A percentile compares a stretch with the other conserved stretches of the same genome.
phyloP scores from a whole-genome alignment of 495 filamentous ascomycete species.

The Podospora fimiseda region DNA sequence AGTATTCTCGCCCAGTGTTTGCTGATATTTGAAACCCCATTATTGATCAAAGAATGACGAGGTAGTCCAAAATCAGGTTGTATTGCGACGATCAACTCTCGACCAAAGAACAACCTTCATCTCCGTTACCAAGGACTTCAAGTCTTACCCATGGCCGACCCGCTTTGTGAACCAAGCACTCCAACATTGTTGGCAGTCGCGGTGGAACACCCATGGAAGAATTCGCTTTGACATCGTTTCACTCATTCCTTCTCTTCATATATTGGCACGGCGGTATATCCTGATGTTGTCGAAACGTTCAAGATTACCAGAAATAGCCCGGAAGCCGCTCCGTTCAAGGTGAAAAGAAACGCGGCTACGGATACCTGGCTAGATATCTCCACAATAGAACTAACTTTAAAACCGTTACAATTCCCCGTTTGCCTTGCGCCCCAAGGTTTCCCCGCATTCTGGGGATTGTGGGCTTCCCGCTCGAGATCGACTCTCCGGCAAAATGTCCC shows the following conservation, averaged over 20 bases:
- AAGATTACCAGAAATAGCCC: too few relatives aligned
- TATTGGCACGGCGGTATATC: constrained; percentile 3
- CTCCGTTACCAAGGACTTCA: too few relatives aligned
- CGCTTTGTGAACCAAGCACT: too few relatives aligned
- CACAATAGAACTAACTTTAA: not conserved
- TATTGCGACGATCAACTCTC: too few relatives aligned
- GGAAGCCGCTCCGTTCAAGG: constrained; percentile 1
- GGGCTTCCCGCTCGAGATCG: constrained; percentile 2
- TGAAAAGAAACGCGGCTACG: constrained; percentile 3
- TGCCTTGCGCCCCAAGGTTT: constrained; percentile 10
- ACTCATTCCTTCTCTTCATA: not conserved
- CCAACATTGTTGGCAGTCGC: not conserved
- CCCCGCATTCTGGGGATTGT: constrained; percentile 16
- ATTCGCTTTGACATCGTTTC: not conserved
- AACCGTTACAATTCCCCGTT: constrained; percentile 9
- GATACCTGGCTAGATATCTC: too few relatives aligned
- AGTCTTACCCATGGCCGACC: too few relatives aligned
- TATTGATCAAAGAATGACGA: too few relatives aligned
- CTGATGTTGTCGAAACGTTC: not conserved
- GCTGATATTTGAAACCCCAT: too few relatives aligned
- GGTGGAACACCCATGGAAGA: not conserved
- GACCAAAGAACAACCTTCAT: too few relatives aligned
- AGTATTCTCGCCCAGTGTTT: too few relatives aligned
- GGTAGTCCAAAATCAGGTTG: too few relatives aligned
- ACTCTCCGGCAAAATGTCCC: constrained; percentile 20